Base-by-base conservation (phyloP, 192 early-diverging fungal genomes). In the Backusella sp. region DNA sequence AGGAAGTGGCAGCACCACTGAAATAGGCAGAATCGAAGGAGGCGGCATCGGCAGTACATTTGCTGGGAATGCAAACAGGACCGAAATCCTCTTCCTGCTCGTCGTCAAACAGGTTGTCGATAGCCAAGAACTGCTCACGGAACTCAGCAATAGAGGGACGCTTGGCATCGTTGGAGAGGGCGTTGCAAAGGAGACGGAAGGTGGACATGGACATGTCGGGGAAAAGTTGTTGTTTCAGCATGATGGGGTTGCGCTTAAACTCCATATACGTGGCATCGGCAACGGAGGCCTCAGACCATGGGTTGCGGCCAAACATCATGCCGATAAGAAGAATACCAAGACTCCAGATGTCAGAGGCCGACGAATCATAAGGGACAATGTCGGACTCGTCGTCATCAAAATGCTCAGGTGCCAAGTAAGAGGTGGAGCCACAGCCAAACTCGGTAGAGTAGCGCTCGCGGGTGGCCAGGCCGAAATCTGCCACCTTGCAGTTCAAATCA, bases 381-480 rank as follows among this genome's bases (percentile, higher is more conserved):
- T 76, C 35, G 23, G 69, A 42, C 0, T 41, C 23, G 17, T 77
- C 81, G n/a, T 77, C 82, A 32, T 79, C 84, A 70, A 87, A 83
- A 36, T 86, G 84, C 70, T 90, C 94, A 34, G 96, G 96, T 6
- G 94, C 94, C 84, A 98, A 92, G 76, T 98, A 98, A 66, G 94
- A 91, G 8, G 93, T 92, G 52, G 90, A 92, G 8, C 96, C 96
- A 77, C 95, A 96, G 9, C 96, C 95, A 37, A 95, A 91, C 56
- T 97, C 96, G 32, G 86, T 81, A 17, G 94, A 95, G 78, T 85
- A 86, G 26, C 84, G 79, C 34, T 93, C 86, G 78, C 85, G 86
- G 6, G 96, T 98, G 26, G 96, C 91, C 23, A 98, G 89, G n/a
- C 96, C 96, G 88, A 98, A 98, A 79, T 98, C 96, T 6, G 94